Base-by-base conservation (phyloP, 192 early-diverging fungal genomes). In the Phycomyces nitens region DNA sequence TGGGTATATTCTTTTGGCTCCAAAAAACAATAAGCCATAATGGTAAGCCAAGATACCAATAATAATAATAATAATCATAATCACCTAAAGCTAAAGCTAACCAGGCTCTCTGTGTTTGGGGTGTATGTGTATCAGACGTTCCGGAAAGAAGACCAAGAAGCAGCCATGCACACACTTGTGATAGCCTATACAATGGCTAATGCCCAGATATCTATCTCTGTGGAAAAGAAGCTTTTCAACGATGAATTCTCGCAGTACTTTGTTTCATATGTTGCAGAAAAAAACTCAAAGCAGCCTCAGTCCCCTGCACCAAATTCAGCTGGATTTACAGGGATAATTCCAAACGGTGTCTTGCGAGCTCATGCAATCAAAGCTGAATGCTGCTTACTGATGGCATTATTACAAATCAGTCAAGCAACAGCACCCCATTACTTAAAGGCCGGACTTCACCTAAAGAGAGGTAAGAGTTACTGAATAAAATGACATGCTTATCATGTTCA, bases 391-490 rank as follows among this genome's bases (percentile, higher is more conserved):
- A 80, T 74, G 2, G 73, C 75, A 0, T 57, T 82, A 42, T 68
- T 82, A 55, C 63, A 80, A 53, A 53, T 82, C 57, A 53, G 70
- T 2, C 80, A 82, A 27, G 80, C 79, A 59, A 75, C 66, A 40
- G 69, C 76, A 16, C 52, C 77, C 55, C 72, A 73, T n/a, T 82
- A 79, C 65, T 65, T 79, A 8, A 82, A 80, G 54, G 72, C 69
- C 22, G 80, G 77, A 5, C 55, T 82, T 44, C 79, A 79, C 58
- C 44, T 81, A 26, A 69, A 77, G 40, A 72, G 75, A 70, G 78
- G 78, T 80, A 80, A 27, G 26, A n/a, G n/a, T n/a, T n/a, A n/a
- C n/a, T n/a, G n/a, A n/a, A n/a, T n/a, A n/a, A n/a, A n/a, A n/a
- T n/a, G n/a, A n/a, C n/a, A n/a, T n/a, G n/a, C n/a, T n/a, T n/a